A percentile compares a stretch with the other conserved stretches of the same genome.
These are phyloP conservation scores for Tirmania nivea DNA, from an alignment of 495 filamentous ascomycete genomes.

Conservation along the genomic window DNA sequence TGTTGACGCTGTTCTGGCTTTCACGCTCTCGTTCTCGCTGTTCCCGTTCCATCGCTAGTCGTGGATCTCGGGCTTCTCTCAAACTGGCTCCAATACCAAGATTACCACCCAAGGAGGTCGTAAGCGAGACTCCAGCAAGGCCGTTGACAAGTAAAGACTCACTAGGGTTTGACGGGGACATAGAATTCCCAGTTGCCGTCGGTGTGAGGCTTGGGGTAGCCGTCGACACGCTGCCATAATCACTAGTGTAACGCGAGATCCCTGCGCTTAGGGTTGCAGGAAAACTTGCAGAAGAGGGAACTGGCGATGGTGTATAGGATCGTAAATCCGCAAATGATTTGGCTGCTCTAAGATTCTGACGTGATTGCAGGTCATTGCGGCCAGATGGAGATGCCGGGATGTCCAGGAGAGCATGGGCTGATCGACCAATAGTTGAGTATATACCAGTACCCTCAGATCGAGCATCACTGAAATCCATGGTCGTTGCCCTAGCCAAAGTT, in stretches of 20 bases:
- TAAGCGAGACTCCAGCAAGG: constrained; percentile 38
- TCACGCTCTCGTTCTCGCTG: not conserved
- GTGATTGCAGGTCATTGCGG: constrained; percentile 30
- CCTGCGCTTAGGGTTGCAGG: constrained; percentile 47
- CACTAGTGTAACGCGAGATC: constrained; percentile 39
- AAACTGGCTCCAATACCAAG: constrained; percentile 30
- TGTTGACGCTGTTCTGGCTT: not conserved
- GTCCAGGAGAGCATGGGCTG: constrained; percentile 55
- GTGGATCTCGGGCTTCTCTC: constrained; percentile 25
- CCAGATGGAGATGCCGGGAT: constrained; percentile 64
- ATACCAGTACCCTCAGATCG: constrained; percentile 45
- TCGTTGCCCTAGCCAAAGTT: constrained; percentile 75
- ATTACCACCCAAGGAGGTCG: constrained; percentile 18
- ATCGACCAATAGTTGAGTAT: constrained; percentile 53
- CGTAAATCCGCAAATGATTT: constrained; percentile 94
- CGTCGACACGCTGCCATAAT: constrained; percentile 39
- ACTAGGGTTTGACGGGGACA: constrained; percentile 36
- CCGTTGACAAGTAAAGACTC: constrained; percentile 48
- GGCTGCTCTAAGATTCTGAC: constrained; percentile 68
- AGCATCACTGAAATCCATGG: constrained; percentile 92
- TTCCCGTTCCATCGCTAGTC: constrained; percentile 15
- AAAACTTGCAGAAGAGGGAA: constrained; percentile 70
- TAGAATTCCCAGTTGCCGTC: constrained; percentile 39
- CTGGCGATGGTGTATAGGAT: constrained; percentile 85
- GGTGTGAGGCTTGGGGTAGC: constrained; percentile 60